Conservation (phyloP, 305 asterid species). For the Fraxinus sp. region DNA sequence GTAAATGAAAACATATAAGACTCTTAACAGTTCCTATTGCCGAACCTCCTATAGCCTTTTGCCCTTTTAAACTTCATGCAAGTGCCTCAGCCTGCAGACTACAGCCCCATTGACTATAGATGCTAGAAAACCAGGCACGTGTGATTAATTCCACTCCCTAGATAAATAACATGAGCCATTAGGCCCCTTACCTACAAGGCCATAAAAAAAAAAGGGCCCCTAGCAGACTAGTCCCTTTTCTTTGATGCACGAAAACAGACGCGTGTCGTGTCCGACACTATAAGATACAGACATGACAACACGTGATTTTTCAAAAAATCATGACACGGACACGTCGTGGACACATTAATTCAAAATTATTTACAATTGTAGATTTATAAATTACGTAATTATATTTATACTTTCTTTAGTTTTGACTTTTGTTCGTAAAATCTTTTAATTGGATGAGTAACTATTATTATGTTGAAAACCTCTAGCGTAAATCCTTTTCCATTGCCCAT, state of each 20-base stretch:
- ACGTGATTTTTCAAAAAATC: background rate
- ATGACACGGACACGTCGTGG: background rate
- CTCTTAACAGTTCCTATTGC: background rate
- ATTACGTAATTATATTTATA: background rate
- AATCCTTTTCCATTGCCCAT: background rate
- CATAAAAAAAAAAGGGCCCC: background rate
- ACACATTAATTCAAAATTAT: background rate
- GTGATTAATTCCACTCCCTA: background rate
- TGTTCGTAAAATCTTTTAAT: background rate
- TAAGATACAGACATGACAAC: background rate
- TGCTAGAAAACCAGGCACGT: background rate
- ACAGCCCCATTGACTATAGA: background rate
- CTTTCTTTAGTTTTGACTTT: background rate
- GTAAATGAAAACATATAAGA: background rate
- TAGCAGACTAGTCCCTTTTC: background rate
- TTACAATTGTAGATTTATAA: background rate
- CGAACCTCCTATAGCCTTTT: background rate
- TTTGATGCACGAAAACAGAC: background rate
- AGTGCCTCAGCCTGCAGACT: background rate
- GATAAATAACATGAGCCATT: background rate
- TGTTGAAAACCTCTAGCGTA: background rate
- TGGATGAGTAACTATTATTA: background rate
- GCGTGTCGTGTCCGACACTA: background rate
- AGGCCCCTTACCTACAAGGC: background rate
- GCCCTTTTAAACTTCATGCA: background rate